phyloP scores from a whole-genome alignment of 108 stramenopile genomes.

The Fragilariopsis cylindrus region DNA sequence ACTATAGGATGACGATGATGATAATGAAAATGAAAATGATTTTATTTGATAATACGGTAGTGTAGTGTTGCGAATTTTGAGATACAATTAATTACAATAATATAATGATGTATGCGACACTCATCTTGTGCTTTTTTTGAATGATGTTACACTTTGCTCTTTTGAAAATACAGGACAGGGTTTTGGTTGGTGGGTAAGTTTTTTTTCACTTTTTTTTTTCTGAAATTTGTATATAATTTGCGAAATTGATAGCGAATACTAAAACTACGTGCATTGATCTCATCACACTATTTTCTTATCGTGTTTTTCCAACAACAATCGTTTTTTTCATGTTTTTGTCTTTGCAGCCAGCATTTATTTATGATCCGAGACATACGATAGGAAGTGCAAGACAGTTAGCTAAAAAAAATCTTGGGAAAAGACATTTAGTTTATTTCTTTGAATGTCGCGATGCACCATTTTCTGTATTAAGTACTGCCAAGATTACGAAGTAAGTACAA shows the following conservation, averaged over 20 bases:
- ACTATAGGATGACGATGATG: constrained; percentile 72
- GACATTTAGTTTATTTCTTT: constrained; percentile 83
- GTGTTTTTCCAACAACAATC: background rate
- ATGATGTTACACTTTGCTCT: background rate
- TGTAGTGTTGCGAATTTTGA: too few species aligned
- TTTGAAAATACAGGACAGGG: background rate
- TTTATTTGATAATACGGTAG: constrained; percentile 29
- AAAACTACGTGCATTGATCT: background rate
- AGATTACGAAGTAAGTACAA: constrained; percentile 33
- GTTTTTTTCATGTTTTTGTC: background rate
- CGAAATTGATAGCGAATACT: background rate
- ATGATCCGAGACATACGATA: constrained; percentile 73
- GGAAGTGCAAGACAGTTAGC: constrained; percentile 77
- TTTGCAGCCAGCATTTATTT: constrained; percentile 36
- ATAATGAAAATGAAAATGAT: constrained; percentile 18
- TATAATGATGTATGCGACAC: too few species aligned
- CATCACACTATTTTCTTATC: background rate
- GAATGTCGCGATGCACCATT: constrained; percentile 84
- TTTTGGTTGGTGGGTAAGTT: constrained; percentile 19
- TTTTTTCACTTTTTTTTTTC: background rate
- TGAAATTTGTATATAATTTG: background rate
- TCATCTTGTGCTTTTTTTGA: too few species aligned
- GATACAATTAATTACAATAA: too few species aligned
- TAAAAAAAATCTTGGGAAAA: constrained; percentile 77
- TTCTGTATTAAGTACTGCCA: constrained; percentile 57